phyloP scores from a whole-genome alignment of 163 green algal genomes.

The Scenedesmus sp. region DNA sequence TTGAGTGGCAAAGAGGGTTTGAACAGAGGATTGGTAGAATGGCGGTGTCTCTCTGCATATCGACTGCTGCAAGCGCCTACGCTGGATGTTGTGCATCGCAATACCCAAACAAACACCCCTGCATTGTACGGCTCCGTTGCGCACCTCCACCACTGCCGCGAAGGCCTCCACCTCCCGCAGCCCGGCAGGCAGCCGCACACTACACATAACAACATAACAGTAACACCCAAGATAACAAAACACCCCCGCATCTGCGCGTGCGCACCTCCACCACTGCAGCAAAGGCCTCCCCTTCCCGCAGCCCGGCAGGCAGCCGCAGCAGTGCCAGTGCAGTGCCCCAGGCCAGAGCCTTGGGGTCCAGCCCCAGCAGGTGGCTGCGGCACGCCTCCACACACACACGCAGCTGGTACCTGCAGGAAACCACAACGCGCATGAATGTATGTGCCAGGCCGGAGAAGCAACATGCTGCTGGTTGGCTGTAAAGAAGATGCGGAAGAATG shows the following conservation, averaged over 20 bases:
- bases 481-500: background rate
- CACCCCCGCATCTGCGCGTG: background rate
- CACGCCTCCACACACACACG: constrained; percentile 41
- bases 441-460: background rate
- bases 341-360: background rate
- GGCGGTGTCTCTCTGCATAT: background rate
- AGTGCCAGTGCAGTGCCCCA: constrained; percentile 42
- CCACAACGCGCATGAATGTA: background rate
- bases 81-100: too few species aligned
- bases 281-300: constrained; percentile 43
- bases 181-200: background rate
- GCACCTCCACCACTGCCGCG: too few species aligned
- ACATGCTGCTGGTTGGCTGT: background rate
- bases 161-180: background rate
- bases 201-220: background rate
- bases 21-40: background rate
- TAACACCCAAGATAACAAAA: background rate
- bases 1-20: background rate
- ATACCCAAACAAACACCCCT: too few species aligned
- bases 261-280: constrained; percentile 32
- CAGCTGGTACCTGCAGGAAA: constrained; percentile 46
- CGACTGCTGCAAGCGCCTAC: background rate
- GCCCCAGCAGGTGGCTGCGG: background rate
- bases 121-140: too few species aligned
- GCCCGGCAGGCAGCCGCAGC: constrained; percentile 50